These are phyloP conservation scores for Neoascochyta sp. DNA, from an alignment of 2,329 filamentous ascomycete species.

Conservation along the genomic window DNA sequence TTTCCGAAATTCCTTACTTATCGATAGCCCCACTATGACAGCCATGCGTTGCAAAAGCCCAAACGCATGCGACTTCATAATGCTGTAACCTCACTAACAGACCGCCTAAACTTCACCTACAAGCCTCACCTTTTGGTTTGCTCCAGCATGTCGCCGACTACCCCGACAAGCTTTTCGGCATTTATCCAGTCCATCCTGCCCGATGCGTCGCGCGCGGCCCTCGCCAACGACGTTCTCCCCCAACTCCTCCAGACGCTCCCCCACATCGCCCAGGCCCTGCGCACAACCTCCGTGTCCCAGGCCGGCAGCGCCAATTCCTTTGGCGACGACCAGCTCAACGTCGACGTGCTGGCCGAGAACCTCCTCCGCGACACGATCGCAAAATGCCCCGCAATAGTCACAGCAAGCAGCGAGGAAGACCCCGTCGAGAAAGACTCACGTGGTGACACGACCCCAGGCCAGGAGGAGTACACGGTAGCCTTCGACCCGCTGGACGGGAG, in stretches of 20 bases:
- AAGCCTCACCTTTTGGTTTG: too few species aligned
- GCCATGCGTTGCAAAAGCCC: neutral
- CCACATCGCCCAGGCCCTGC: conserved; percentile 13
- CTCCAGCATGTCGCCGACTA: conserved; percentile 1
- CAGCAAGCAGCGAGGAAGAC: conserved; percentile 50
- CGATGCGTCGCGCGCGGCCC: conserved; percentile 1
- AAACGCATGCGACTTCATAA: too few species aligned
- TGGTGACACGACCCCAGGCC: neutral
- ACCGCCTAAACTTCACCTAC: too few species aligned
- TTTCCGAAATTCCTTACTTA: too few species aligned
- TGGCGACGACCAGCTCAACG: conserved; percentile 55
- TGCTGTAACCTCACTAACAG: too few species aligned
- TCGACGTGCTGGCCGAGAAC: conserved; percentile 57
- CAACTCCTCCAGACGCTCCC: conserved; percentile 14
- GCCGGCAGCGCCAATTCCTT: conserved; percentile 50
- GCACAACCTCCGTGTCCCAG: conserved; percentile 16
- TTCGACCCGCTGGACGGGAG: conserved; percentile 64
- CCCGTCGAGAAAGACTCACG: conserved; percentile 8
- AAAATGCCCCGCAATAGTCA: conserved; percentile 50
- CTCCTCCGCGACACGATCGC: conserved; percentile 54
- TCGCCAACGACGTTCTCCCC: conserved; percentile 12
- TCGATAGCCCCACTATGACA: conserved; percentile 1
- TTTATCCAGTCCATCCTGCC: conserved; percentile 1
- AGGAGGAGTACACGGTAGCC: conserved; percentile 55
- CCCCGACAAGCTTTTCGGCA: neutral